Conservation (phyloP, 306 rosid genomes). For the Prunus mira region DNA sequence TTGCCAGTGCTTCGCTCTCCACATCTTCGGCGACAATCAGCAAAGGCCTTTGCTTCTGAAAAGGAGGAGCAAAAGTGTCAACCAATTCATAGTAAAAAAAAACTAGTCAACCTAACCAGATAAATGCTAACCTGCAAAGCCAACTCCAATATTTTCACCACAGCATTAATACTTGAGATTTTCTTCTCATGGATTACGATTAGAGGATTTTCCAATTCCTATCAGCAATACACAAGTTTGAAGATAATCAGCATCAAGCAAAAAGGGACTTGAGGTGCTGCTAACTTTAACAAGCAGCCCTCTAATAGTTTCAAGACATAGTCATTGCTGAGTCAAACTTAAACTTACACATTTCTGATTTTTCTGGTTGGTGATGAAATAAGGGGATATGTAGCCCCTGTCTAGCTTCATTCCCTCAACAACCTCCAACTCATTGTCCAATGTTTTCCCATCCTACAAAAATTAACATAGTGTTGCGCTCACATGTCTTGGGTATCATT, state of each 20-base stretch:
- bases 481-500: neutral
- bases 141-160: conserved; percentile 84
- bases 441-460: conserved; percentile 89
- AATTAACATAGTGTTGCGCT: conserved; percentile 15
- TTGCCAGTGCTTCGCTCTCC: conserved; percentile 89
- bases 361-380: conserved; percentile 86
- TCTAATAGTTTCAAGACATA: neutral
- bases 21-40: conserved; percentile 87
- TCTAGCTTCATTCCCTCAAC: conserved; percentile 99
- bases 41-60: conserved; percentile 81
- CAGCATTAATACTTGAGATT: conserved; percentile 68
- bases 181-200: conserved; percentile 93
- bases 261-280: neutral
- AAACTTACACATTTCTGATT: conserved; percentile 89
- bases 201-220: conserved; percentile 96
- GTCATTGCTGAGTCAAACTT: conserved; percentile 2
- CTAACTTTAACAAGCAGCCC: neutral
- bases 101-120: neutral
- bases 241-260: neutral
- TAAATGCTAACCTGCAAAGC: conserved; percentile 65
- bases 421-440: conserved; percentile 89
- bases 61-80: conserved; percentile 12
- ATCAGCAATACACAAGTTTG: conserved; percentile 9
- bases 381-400: conserved; percentile 93
- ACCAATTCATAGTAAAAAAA: neutral